These are phyloP conservation scores for Lipomyces yamanashiensis DNA, from an alignment of 805 yeast species.

Conservation along the genomic window DNA sequence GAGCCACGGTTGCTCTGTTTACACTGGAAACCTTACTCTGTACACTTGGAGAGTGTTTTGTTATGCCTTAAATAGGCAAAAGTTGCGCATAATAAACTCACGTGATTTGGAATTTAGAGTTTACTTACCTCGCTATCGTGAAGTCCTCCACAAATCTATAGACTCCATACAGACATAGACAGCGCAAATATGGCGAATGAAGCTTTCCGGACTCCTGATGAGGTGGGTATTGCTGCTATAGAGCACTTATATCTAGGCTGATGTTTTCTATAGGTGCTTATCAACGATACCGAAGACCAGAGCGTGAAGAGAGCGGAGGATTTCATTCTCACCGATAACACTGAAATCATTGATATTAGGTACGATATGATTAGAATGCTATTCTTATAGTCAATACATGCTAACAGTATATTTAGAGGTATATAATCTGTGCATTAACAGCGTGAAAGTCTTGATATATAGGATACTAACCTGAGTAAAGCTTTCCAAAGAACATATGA, in stretches of 20 bases:
- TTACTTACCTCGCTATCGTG: not conserved
- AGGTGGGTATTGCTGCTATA: not conserved
- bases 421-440: not conserved
- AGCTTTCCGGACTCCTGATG: not conserved
- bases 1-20: not conserved
- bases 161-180: not conserved
- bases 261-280: conserved; percentile 5
- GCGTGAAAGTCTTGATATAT: no score
- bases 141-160: not conserved
- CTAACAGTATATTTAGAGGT: conserved; percentile 22
- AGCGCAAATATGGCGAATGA: not conserved
- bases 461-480: conserved; percentile 4
- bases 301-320: conserved; percentile 8
- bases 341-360: conserved; percentile 35
- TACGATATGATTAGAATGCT: not conserved
- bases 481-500: conserved; percentile 85
- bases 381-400: not conserved
- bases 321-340: conserved; percentile 22
- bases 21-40: not conserved
- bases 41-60: not conserved
- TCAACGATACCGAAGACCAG: conserved; percentile 26
- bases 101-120: not conserved
- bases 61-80: not conserved
- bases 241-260: not conserved
- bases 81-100: not conserved